Evolutionary conservation across 768 basidiomycete species (phyloP).

Genomic region (Sutorius australiensis): DNA sequence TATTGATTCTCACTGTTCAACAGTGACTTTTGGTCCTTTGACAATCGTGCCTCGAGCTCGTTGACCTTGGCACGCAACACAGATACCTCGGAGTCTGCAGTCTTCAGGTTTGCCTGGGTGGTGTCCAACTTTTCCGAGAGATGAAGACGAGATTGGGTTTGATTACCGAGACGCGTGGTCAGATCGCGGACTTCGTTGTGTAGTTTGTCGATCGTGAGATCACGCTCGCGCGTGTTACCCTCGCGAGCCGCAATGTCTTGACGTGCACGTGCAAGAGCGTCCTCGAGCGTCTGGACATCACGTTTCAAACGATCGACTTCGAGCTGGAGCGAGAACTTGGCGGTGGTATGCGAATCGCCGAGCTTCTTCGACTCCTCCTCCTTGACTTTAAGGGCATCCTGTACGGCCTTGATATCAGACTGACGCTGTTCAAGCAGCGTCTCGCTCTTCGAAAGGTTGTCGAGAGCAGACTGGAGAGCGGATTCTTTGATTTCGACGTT

Average conservation of each 20-base stretch:
- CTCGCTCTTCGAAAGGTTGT: slow-evolving; percentile 60
- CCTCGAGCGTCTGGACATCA: slow-evolving; percentile 77
- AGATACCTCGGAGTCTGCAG: slow-evolving; percentile 65
- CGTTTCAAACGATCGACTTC: slow-evolving; percentile 84
- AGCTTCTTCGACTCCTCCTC: slow-evolving; percentile 76
- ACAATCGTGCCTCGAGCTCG: slow-evolving; percentile 76
- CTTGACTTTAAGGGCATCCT: slow-evolving; percentile 62
- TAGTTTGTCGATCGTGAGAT: slow-evolving; percentile 68
- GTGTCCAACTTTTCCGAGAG: slow-evolving; percentile 86
- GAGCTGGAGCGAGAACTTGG: slow-evolving; percentile 82
- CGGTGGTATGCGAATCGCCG: slow-evolving; percentile 81
- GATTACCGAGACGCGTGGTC: slow-evolving; percentile 70
- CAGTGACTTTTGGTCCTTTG: slow-evolving; percentile 76
- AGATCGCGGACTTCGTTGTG: slow-evolving; percentile 81
- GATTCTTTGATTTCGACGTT: slow-evolving; percentile 67
- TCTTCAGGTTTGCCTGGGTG: slow-evolving; percentile 56
- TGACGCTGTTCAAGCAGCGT: slow-evolving; percentile 69
- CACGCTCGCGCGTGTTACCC: slow-evolving; percentile 61
- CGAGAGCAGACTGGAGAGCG: slow-evolving; percentile 58
- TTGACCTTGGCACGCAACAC: slow-evolving; percentile 56
- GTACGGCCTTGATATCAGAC: slow-evolving; percentile 67
- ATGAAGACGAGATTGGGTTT: slow-evolving; percentile 84
- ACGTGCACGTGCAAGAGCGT: slow-evolving; percentile 68
- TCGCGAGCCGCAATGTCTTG: slow-evolving; percentile 70
- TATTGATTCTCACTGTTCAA: slow-evolving; percentile 70